A percentile compares a stretch with the other conserved stretches of the same genome.
phyloP scores from a whole-genome alignment of 768 basidiomycete genomes.

The Mycena filopes region DNA sequence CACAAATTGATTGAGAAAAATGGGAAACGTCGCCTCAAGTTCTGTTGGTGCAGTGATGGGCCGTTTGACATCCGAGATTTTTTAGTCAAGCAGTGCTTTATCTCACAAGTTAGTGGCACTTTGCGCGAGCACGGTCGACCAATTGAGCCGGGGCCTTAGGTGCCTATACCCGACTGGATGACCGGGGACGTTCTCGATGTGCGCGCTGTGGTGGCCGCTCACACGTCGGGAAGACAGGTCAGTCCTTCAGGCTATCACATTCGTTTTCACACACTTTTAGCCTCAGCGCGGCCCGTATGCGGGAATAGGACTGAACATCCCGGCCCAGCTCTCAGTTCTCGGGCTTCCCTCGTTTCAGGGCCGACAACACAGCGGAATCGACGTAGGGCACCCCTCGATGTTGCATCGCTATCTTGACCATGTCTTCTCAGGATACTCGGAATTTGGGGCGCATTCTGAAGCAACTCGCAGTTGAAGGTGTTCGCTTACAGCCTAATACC shows the following conservation, averaged over 20 bases:
- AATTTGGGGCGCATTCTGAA: constrained; percentile 87
- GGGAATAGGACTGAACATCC: constrained; percentile 64
- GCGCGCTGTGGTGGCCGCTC: constrained; percentile 61
- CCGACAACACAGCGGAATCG: constrained; percentile 88
- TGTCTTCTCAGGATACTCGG: constrained; percentile 75
- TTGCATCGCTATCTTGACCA: constrained; percentile 22
- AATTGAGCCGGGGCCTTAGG: constrained; percentile 46
- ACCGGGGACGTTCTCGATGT: constrained; percentile 81
- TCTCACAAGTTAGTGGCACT: constrained; percentile 63
- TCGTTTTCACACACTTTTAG: constrained; percentile 28
- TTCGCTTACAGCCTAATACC: constrained; percentile 79
- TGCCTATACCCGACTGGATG: constrained; percentile 79
- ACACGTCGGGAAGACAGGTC: constrained; percentile 22
- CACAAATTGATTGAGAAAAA: constrained; percentile 77
- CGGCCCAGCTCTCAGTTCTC: constrained; percentile 80
- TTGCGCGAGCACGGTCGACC: constrained; percentile 5
- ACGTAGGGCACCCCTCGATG: constrained; percentile 65
- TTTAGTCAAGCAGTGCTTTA: constrained; percentile 90
- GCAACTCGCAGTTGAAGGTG: constrained; percentile 78
- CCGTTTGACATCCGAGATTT: constrained; percentile 88
- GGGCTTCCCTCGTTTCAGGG: constrained; percentile 82
- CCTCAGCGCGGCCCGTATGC: constrained; percentile 16
- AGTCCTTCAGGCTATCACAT: constrained; percentile 20
- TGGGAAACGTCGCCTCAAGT: constrained; percentile 67
- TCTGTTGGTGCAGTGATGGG: constrained; percentile 88